Evolutionary conservation across 257 asterid species (phyloP).

Genomic region (Solanum microdontum): DNA sequence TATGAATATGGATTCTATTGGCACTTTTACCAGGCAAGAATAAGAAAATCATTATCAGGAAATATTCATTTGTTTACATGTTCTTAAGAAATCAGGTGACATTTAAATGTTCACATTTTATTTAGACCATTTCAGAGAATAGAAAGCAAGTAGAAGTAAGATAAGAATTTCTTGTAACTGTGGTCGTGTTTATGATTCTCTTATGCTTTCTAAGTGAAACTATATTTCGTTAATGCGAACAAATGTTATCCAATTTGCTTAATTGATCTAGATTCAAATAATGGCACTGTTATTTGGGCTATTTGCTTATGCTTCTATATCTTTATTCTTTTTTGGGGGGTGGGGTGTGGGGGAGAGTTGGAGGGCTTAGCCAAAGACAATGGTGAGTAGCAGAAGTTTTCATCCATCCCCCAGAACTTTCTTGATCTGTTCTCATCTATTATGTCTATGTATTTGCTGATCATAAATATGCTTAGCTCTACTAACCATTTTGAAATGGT

Average conservation of each 20-base stretch:
- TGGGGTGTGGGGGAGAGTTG: no score
- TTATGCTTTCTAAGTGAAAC: not conserved
- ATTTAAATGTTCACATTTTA: not conserved
- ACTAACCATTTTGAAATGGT: not conserved
- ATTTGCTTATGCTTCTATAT: not conserved
- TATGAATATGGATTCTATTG: slow-evolving; percentile 95
- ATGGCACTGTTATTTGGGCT: not conserved
- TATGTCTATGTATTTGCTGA: not conserved
- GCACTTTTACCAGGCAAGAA: slow-evolving; percentile 91
- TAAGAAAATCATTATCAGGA: not conserved
- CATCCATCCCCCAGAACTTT: not conserved
- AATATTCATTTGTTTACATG: not conserved
- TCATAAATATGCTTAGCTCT: not conserved
- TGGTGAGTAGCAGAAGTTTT: not conserved
- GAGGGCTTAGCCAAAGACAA: not conserved
- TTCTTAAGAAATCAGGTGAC: not conserved
- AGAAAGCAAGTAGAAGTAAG: not conserved
- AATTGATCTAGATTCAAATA: not conserved
- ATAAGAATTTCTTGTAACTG: not conserved
- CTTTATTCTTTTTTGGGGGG: not conserved
- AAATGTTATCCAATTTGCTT: not conserved
- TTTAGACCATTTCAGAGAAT: not conserved
- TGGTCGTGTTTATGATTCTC: not conserved
- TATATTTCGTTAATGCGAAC: not conserved
- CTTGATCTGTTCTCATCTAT: not conserved